Base-by-base conservation (phyloP, 2,329 filamentous ascomycete species). In the Monosporascus sp. region DNA sequence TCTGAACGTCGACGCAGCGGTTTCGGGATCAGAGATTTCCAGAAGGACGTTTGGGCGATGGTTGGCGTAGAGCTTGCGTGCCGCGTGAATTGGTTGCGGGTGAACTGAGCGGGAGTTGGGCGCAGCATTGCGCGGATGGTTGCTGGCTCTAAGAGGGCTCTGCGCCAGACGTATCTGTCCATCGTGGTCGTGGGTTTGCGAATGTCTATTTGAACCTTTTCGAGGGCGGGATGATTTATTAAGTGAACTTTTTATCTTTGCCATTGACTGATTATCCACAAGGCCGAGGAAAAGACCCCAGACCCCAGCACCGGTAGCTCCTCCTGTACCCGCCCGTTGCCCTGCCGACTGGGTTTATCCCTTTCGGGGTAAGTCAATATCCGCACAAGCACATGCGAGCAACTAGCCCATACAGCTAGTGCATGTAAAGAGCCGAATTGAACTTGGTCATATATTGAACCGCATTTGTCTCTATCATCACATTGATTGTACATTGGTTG, bases 21-120 rank as follows among this genome's bases (percentile, higher is more conserved):
- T 61, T 87, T 89, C 2, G 88, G 88, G 48, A 91, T 71, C 55
- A 91, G 72, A 9, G 79, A 81, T 60, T 77, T 81, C 88, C 88
- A 91, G 68, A 90, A 84, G 9, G 81, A 81, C 6, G 75, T 58
- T 59, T 84, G 77, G 24, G 74, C 70, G 50, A 86, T 71, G 43
- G 75, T 77, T n/a, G 77, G 80, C 9, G 77, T 65, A 11, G 73
- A 72, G 55, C 72, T 74, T 41, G 59, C 56, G 51, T 57, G 49
- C 31, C 63, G 63, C 46, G 55, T 43, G 15, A 55, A 35, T n/a
- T 54, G 58, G 47, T 49, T 56, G 27, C 24, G 52, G 9, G 54
- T 47, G 45, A 53, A 15, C n/a, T 41, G 37, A 24, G 51, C n/a
- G 22, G 52, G 24, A 24, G 27, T 51, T 17, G 25, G 47, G 22